phyloP scores from a whole-genome alignment of 1,284 basidiomycete genomes.

The Trametes hirsuta region DNA sequence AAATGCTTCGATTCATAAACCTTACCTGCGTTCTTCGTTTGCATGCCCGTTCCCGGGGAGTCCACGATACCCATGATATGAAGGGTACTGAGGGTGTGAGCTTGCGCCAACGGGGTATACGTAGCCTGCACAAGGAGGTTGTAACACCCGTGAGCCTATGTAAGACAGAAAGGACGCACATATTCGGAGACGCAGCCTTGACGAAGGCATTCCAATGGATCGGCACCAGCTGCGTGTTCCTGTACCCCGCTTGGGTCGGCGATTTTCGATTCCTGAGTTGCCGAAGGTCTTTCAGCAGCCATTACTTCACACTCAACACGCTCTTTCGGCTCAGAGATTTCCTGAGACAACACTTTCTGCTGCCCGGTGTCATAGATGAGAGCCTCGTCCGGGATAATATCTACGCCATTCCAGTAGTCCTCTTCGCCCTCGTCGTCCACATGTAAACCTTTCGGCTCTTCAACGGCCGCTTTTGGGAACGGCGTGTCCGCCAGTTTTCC shows the following conservation, averaged over 20 bases:
- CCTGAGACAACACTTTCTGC: neutral
- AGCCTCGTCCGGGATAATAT: conserved; percentile 8
- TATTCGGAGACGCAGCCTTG: neutral
- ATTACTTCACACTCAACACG: neutral
- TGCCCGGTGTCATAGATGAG: neutral
- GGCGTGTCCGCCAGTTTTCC: neutral
- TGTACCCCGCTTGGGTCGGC: neutral
- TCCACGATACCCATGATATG: conserved; percentile 31
- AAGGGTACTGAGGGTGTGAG: conserved; percentile 7
- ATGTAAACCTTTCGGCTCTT: neutral
- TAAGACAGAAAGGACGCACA: no score
- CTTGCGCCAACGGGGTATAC: conserved; percentile 21
- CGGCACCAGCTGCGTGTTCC: neutral
- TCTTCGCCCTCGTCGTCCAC: conserved; percentile 9
- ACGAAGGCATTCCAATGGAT: neutral
- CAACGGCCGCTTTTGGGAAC: neutral
- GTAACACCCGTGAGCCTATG: neutral
- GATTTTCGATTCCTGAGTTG: neutral
- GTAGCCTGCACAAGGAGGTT: conserved; percentile 4
- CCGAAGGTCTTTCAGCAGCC: no score
- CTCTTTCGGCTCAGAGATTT: neutral
- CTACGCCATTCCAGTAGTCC: conserved; percentile 13
- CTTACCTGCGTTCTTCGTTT: conserved; percentile 26
- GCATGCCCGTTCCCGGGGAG: neutral
- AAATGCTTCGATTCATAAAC: neutral